Percentiles rank a stretch among this genome's conserved stretches.
Evolutionary conservation across 2,329 filamentous ascomycete species (phyloP).

Genomic region (Fusarium piperis): DNA sequence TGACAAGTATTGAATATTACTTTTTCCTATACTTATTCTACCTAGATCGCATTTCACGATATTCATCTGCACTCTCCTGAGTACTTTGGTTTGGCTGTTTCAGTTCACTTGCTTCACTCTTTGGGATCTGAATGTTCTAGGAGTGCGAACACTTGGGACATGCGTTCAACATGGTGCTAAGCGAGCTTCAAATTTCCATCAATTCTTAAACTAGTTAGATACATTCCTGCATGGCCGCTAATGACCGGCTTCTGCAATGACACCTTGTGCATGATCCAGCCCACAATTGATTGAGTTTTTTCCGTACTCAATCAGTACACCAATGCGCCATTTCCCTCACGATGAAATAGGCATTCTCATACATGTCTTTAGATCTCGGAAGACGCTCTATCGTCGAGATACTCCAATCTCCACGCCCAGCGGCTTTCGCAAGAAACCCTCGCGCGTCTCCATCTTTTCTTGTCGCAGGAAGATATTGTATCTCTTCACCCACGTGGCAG

Average conservation of each 20-base stretch:
- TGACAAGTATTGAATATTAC: no score
- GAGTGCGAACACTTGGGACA: background rate
- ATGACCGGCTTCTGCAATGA: background rate
- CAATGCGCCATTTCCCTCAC: background rate
- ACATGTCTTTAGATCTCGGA: background rate
- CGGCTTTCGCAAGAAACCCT: slow-evolving; percentile 86
- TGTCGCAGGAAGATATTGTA: slow-evolving; percentile 63
- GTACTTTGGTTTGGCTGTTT: no score
- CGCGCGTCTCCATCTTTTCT: slow-evolving; percentile 75
- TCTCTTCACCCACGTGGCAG: slow-evolving; percentile 69
- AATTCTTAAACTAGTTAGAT: background rate
- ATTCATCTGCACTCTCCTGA: no score
- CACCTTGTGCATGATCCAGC: background rate
- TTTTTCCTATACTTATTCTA: no score
- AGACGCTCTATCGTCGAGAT: slow-evolving; percentile 7
- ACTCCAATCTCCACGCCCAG: slow-evolving; percentile 63
- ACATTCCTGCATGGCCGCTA: background rate
- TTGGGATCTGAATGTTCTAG: background rate
- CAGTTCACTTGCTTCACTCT: background rate
- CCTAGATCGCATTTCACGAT: no score
- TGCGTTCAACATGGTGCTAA: background rate
- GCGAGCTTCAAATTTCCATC: background rate
- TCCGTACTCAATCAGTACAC: background rate
- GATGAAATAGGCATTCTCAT: background rate
- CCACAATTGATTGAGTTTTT: background rate